Base-by-base conservation (phyloP, 768 basidiomycete species). In the Mycena sanguinolenta region DNA sequence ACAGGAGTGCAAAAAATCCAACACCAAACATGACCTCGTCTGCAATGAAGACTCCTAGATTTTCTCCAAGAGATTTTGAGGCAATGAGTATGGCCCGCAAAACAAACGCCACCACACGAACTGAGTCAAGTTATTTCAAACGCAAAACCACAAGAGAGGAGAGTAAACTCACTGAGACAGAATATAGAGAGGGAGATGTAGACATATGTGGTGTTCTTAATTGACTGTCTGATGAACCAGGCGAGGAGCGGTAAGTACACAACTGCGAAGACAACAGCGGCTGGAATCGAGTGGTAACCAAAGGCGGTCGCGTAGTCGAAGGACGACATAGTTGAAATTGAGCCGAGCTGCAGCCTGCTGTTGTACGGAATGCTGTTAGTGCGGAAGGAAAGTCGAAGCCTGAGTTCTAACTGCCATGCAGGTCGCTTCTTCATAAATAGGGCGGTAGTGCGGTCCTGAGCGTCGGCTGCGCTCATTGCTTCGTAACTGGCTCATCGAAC, bases 1-100 rank as follows among this genome's bases (percentile, higher is more conserved):
- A 84, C 17, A 87, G 73, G 13, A 87, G 76, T 23, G 81, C 82
- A 34, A 84, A 82, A 72, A 83, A 86, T 7, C 85, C 85, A 23
- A 84, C 79, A 3, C 82, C 79, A 42, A 82, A 82, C 28, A 86
- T 74, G 12, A 85, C 74, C 70, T 83, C 68, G 54, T 84, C 83
- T 0, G 79, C 80, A 7, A 84, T 83, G 21, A 83, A 74, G 17
- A 83, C 64, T 14, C 58, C 58, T 2, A 82, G 61, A 38, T 76
- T 80, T n/a, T 81, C 68, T 28, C 79, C 82, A 3, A 77, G 80
- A 13, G 77, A 60, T 54, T n/a, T 76, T 0, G 75, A 75, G 8
- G 72, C 78, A 16, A 81, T 78, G 21, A 86, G 71, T 10, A 82
- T 59, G 1, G 83, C 82, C 2, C 85, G 83, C 3, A 86, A 76